Evolutionary conservation across 2,329 filamentous ascomycete species (phyloP), one percentile per base, ranked within the genome.

Genomic region (Xylogone sp.): DNA sequence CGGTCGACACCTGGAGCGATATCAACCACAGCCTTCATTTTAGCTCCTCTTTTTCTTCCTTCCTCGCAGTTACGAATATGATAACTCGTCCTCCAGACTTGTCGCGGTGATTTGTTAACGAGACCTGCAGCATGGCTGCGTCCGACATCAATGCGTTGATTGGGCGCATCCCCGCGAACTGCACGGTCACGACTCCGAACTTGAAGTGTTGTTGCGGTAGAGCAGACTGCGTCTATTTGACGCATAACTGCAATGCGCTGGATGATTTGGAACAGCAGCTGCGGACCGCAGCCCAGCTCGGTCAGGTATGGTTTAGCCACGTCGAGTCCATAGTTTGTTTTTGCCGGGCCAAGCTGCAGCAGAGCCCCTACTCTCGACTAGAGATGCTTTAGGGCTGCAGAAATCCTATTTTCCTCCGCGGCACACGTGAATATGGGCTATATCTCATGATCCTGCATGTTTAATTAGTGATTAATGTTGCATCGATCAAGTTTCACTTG

Each of bases 211-310:
- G 93, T 73, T 99, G 93, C 73, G 92, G 91, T 51, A 84, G 83
- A 59, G 68, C 76, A 56, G 84, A 90, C 63, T 97, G 93, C 70
- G 80, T 84, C 60, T 90, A 88, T 67, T 78, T 97, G 56, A 83
- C 82, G 69, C 86, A 92, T 71, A 97, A 93, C 71, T 86, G 84
- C 68, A 78, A 80, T 44, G 78, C 90, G 56, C 77, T 97, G 45
- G 85, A 90, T 61, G 86, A 82, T 55, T 79, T 97, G 58, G 93
- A 97, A 71, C 87, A 86, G 62, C 90, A 97, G 72, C 88, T 97
- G 49, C 84, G 86, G 62, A 90, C 83, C 48, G 94, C 94, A 42
- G 94, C 91, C 46, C 81, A 87, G 67, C 80, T 97, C 62, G 94
- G 94, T 59, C 89, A 97, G 88, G 93, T 97, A 86, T 67, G 89